Percentiles rank a stretch among this genome's conserved stretches.
phyloP scores from a whole-genome alignment of 2,329 filamentous ascomycete species.

The Cladosporium sp. region DNA sequence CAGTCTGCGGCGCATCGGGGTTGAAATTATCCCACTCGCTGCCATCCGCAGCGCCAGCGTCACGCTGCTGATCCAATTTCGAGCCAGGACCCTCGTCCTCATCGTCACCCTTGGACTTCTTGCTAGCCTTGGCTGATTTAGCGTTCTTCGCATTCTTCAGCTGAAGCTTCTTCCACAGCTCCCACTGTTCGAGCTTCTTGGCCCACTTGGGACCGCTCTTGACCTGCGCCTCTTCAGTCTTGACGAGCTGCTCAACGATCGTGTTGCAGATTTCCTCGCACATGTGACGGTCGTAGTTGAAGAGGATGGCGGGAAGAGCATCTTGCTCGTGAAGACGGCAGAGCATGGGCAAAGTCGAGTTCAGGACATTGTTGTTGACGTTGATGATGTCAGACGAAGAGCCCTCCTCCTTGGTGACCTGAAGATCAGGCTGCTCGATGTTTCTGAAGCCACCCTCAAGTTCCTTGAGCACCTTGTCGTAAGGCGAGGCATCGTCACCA shows the following conservation, averaged over 20 bases:
- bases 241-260: constrained; percentile 50
- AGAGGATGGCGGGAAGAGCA: constrained; percentile 68
- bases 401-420: constrained; percentile 21
- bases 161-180: constrained; percentile 51
- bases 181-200: constrained; percentile 53
- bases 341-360: constrained; percentile 54
- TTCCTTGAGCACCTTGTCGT: constrained; percentile 47
- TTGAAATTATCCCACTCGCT: constrained; percentile 62
- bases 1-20: constrained; percentile 57
- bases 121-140: constrained; percentile 34
- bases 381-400: constrained; percentile 9
- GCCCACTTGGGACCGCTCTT: constrained; percentile 56
- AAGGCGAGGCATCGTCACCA: constrained; percentile 48
- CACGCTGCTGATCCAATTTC: constrained; percentile 54
- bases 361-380: constrained; percentile 27
- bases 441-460: constrained; percentile 34
- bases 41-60: constrained; percentile 51
- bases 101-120: constrained; percentile 37
- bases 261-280: constrained; percentile 57
- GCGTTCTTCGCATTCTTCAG: constrained; percentile 34
- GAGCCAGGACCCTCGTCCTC: constrained; percentile 46
- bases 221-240: constrained; percentile 55
- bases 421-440: constrained; percentile 20
- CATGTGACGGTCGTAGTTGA: constrained; percentile 65
- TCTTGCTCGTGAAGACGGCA: constrained; percentile 57